Conservation (phyloP, 2,329 filamentous ascomycete genomes). For the Phaeosphaeria sp. region DNA sequence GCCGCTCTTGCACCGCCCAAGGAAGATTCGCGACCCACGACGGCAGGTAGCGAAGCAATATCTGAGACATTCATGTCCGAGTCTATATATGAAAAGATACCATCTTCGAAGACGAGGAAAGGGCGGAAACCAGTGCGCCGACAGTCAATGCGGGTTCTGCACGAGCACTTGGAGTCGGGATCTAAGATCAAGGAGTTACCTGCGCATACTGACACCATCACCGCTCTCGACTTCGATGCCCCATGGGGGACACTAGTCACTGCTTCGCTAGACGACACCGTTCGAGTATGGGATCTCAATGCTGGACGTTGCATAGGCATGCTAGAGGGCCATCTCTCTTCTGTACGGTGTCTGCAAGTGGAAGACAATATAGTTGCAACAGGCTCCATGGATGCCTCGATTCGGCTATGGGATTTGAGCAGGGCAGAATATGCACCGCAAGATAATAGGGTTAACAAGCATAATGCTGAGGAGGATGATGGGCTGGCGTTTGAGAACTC, state of each 20-base stretch:
- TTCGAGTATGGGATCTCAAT: constrained; percentile 96
- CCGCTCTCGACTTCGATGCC: constrained; percentile 93
- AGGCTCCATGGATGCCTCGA: constrained; percentile 92
- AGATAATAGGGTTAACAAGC: constrained; percentile 60
- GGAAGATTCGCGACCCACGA: constrained; percentile 39
- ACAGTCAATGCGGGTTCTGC: constrained; percentile 91
- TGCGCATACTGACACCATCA: constrained; percentile 87
- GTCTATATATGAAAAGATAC: constrained; percentile 93
- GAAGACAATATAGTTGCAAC: constrained; percentile 96
- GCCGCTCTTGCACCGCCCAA: constrained; percentile 54
- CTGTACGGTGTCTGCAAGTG: constrained; percentile 88
- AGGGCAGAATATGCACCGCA: constrained; percentile 81
- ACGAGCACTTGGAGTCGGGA: constrained; percentile 93
- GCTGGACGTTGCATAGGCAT: constrained; percentile 89
- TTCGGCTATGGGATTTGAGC: constrained; percentile 93
- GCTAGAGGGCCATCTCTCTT: constrained; percentile 92
- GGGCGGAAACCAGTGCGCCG: constrained; percentile 65
- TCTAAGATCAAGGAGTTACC: constrained; percentile 86
- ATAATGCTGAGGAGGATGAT: constrained; percentile 49
- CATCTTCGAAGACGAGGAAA: constrained; percentile 62
- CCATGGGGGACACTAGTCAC: constrained; percentile 96
- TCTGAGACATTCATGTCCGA: constrained; percentile 86
- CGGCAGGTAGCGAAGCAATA: constrained; percentile 63
- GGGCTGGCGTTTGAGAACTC: constrained; percentile 76
- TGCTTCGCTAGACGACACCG: constrained; percentile 88